Percentiles rank a stretch among this genome's conserved stretches.
Evolutionary conservation across 192 early-diverging fungal species (phyloP).

Genomic region (Coemansia sp.): DNA sequence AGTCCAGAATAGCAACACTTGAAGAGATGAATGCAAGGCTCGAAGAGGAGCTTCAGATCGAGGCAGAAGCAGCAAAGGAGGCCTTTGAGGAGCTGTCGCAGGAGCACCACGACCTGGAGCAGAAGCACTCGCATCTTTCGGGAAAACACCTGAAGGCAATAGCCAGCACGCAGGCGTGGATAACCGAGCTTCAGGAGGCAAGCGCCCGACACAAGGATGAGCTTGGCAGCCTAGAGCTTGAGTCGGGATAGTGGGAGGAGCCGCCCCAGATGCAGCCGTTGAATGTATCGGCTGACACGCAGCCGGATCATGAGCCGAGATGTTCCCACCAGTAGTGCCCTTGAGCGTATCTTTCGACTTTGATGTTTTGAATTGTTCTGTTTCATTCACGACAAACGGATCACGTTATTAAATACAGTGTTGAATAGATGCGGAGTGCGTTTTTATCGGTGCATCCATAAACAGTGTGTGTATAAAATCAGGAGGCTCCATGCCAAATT

Average conservation of each 20-base stretch:
- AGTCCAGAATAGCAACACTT: constrained; percentile 14
- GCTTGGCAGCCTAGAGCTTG: constrained; percentile 11
- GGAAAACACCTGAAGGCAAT: constrained; percentile 34
- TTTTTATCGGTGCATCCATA: background rate
- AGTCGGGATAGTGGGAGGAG: background rate
- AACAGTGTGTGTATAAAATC: background rate
- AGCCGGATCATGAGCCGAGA: constrained; percentile 1
- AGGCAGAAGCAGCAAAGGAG: constrained; percentile 47
- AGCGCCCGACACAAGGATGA: constrained; percentile 26
- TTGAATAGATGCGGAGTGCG: background rate
- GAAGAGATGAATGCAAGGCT: constrained; percentile 29
- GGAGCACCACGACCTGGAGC: constrained; percentile 43
- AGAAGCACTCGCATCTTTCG: constrained; percentile 19
- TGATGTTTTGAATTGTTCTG: constrained; percentile 6
- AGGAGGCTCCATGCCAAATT: background rate
- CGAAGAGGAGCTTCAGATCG: constrained; percentile 45
- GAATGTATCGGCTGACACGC: background rate
- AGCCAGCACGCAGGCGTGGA: constrained; percentile 53
- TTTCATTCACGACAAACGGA: background rate
- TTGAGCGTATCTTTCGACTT: too few species aligned
- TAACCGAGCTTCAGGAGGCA: constrained; percentile 44
- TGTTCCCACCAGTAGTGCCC: background rate
- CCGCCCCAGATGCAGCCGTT: background rate
- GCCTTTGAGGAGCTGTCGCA: constrained; percentile 43
- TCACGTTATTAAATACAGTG: background rate